Base-by-base conservation (phyloP, 2,329 filamentous ascomycete species). In the Dactylellina leptospora region DNA sequence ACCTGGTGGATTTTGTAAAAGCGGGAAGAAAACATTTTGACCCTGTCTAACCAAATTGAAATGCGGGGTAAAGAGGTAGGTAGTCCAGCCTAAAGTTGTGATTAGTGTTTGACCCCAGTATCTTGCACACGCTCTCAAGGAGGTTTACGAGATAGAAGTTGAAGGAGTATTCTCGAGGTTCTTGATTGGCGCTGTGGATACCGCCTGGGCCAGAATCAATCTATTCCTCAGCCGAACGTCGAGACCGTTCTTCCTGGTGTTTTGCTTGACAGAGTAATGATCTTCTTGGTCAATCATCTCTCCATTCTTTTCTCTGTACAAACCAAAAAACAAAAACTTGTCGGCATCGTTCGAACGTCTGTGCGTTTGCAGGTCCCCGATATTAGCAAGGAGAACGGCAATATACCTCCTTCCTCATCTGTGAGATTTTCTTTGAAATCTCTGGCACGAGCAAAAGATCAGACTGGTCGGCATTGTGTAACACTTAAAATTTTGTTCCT, bases 11-110 rank as follows among this genome's bases (percentile, higher is more conserved):
- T 63, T 71, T 45, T 71, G 66, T 71, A 48, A 59, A 45, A 40
- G 36, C 66, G 66, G 66, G 68, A 64, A 40, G 68, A 64, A 59
- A 54, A 64, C 68, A 63, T 71, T 40, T 58, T 45, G 66, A 60
- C 68, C 68, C 54, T 72, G 68, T 33, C 68, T 72, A 64, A 72
- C 68, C 68, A 60, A 23, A 64, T 72, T 64, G 53, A 72, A 72
- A 64, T 64, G 68, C 68, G 68, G 68, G 68, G 68, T 72, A 63
- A 54, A 38, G 55, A 28, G 36, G 36, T n/a, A 40, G 10, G 51
- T 25, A 47, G 45, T 18, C 66, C 44, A 53, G 55, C 25, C 44
- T 72, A 47, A 72, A 62, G 8, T 11, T n/a, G n/a, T n/a, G n/a
- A n/a, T n/a, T n/a, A n/a, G n/a, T n/a, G n/a, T n/a, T n/a, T n/a